Evolutionary conservation across 179 eudicot genomes (phyloP), one percentile per base, ranked within the genome.

Genomic region (Corrigiola litoralis): DNA sequence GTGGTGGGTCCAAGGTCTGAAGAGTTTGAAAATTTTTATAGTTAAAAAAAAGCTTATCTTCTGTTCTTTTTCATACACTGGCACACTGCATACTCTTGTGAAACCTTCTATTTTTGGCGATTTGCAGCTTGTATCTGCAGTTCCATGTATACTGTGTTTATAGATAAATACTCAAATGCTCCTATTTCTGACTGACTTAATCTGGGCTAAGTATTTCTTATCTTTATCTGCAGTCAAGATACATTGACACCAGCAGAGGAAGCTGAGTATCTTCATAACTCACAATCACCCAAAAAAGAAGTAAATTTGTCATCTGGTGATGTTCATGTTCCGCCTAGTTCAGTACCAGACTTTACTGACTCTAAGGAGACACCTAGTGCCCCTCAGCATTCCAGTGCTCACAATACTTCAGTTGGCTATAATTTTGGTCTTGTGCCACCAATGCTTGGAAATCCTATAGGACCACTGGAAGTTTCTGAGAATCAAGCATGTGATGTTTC

Each of bases 371-470:
- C 72, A 2, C 67, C 79, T 51, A 73, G 70, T 71, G 74, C 65
- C 59, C 75, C 80, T 58, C 87, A 81, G 57, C 66, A 70, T 73
- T 58, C 87, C 28, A 31, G 66, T 38, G 73, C 59, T 57, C 82
- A 79, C 69, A 44, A 76, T 24, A 54, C 91, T 67, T 59, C 84
- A 42, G n/a, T n/a, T n/a, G 63, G 72, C 66, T 80, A 73, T 70
- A 68, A 73, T 69, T 79, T 88, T 76, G 91, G 84, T 72, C 76
- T 75, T 60, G 61, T 86, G 74, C 91, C 96, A 18, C 80, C 87
- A 5, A 62, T 76, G 69, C 73, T 77, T 60, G 84, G 83, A 29
- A 69, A 70, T 72, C 87, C 83, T 36, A 67, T 79, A 76, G 73
- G 85, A 60, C 79, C 84, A 24, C 67, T 66, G 66, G 96, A 85